Evolutionary conservation across 768 basidiomycete genomes (phyloP), one percentile per base, ranked within the genome.

Genomic region (Wakefieldia striispora): DNA sequence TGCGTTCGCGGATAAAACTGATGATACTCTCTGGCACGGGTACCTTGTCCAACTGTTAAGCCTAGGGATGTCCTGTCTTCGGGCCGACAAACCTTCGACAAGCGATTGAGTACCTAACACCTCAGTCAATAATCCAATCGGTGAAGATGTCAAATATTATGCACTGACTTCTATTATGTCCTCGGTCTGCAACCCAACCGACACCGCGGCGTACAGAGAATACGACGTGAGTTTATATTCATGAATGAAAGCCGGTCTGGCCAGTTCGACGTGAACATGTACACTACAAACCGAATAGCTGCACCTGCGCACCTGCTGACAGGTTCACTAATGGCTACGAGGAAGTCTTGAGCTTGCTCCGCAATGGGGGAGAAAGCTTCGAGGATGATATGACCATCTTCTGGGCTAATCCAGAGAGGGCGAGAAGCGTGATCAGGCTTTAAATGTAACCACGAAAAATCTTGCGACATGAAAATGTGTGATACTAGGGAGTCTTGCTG

Each of bases 191-290:
- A 99, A 75, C 24, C 97, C 97, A 52, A 99, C 97, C 13, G 95
- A 97, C 54, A 99, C 95, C 43, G 97, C 97, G 52, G 97, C 97
- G 69, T 99, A 98, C 14, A 99, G 76, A 16, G 95, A 98, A 70
- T 98, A 97, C 39, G 94, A 88, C 49, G 95, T 98, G 65, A 99
- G 83, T 72, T 95, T 93, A 79, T 98, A 99, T 76, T 98, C 97
- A 73, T 99, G 95, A 55, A 98, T 95, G 72, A 95, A 93, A 41
- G 92, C 86, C 45, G 97, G 97, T 76, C 95, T 95, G 57, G 24
- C 35, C 49, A 55, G 42, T 36, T 53, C 36, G 40, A 35, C 52
- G 38, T 64, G 35, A 56, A 56, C 16, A 17, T 36, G 37, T 50
- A 49, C 70, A 52, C 63, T 71, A 74, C 71, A 53, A 43, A 49